Conservation (phyloP, 2,329 filamentous ascomycete species). For the Pestalotiopsis fici region DNA sequence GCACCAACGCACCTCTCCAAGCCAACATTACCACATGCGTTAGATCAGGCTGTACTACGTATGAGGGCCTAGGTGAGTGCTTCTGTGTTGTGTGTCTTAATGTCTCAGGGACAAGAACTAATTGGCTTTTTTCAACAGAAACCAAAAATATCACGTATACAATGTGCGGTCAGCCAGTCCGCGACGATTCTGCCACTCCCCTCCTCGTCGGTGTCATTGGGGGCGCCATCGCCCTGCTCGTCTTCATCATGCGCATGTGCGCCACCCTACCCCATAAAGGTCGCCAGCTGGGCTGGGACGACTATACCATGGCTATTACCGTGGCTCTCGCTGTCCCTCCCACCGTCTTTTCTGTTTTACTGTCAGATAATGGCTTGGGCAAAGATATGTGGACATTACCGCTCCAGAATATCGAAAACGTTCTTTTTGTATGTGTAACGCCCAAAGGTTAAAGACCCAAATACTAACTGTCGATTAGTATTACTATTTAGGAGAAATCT, state of each 20-base stretch:
- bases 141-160: slow-evolving; percentile 15
- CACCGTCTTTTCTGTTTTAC: slow-evolving; percentile 14
- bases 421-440: slow-evolving; percentile 12
- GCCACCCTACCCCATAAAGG: slow-evolving; percentile 9
- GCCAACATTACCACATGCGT: slow-evolving; percentile 11
- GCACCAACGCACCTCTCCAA: slow-evolving; percentile 8
- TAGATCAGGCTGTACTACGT: slow-evolving; percentile 9
- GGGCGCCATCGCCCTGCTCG: slow-evolving; percentile 13
- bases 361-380: slow-evolving; percentile 17
- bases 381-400: slow-evolving; percentile 19
- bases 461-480: slow-evolving; percentile 8
- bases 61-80: slow-evolving; percentile 14
- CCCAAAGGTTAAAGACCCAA: neutral
- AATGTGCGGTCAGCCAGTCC: slow-evolving; percentile 12
- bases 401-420: slow-evolving; percentile 15
- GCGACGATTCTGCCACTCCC: slow-evolving; percentile 11
- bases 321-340: slow-evolving; percentile 14
- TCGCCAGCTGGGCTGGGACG: slow-evolving; percentile 15
- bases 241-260: slow-evolving; percentile 12
- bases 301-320: slow-evolving; percentile 14
- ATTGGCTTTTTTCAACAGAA: neutral
- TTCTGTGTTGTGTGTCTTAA: no score
- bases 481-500: slow-evolving; percentile 34
- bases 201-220: slow-evolving; percentile 16
- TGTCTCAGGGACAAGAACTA: no score